A percentile compares a stretch with the other conserved stretches of the same genome.
Conservation (phyloP, 2,329 filamentous ascomycete species). For the Neopestalotiopsis sp. region DNA sequence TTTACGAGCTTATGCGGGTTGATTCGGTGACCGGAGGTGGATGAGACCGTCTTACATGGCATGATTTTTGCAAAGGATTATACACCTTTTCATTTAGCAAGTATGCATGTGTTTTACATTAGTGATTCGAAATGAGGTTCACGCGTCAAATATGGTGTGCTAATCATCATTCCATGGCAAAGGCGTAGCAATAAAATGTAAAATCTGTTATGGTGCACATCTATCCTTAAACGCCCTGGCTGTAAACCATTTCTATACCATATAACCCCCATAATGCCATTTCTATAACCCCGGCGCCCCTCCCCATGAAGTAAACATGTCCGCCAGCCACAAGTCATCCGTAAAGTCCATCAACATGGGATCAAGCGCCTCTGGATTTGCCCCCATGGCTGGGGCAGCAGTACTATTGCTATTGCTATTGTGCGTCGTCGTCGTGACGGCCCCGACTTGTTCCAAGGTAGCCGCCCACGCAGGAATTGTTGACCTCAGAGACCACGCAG, state of each 20-base stretch:
- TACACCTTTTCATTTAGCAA: too few species aligned
- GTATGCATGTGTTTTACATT: too few species aligned
- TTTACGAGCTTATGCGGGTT: too few species aligned
- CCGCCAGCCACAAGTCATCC: slow-evolving; percentile 21
- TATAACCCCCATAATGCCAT: background rate
- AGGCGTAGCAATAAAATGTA: too few species aligned
- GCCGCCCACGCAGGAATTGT: slow-evolving; percentile 15
- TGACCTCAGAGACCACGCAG: slow-evolving; percentile 8
- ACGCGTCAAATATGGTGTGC: too few species aligned
- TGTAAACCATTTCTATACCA: background rate
- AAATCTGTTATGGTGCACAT: too few species aligned
- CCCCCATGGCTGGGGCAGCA: background rate
- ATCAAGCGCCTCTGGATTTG: slow-evolving; percentile 6
- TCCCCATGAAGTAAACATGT: slow-evolving; percentile 21
- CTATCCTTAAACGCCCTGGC: background rate
- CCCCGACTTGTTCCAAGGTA: slow-evolving; percentile 10
- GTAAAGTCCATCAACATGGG: slow-evolving; percentile 19
- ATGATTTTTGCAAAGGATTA: too few species aligned
- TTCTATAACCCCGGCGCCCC: slow-evolving; percentile 1
- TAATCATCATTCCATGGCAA: too few species aligned
- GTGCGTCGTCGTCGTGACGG: background rate
- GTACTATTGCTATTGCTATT: background rate
- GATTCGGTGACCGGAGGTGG: too few species aligned
- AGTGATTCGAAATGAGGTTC: too few species aligned
- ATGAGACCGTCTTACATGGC: too few species aligned